Percentiles rank a stretch among this genome's conserved stretches.
phyloP scores from a whole-genome alignment of 2,329 filamentous ascomycete species.

The Ascosphaera aggregata region DNA sequence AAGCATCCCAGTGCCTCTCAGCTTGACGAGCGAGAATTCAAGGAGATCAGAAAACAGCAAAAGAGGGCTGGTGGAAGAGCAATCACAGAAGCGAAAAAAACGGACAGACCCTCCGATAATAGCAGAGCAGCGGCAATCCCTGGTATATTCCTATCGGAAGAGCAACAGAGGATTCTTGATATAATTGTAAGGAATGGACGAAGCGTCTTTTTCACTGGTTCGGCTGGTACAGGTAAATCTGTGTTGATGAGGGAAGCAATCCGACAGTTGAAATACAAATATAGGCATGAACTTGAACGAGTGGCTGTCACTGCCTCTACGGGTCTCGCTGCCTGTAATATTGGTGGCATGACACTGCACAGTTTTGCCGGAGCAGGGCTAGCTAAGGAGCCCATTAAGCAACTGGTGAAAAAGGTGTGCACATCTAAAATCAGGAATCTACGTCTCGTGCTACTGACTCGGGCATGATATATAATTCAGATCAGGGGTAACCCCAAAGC shows the following conservation, averaged over 20 bases:
- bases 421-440: not conserved
- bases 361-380: conserved; percentile 91
- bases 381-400: conserved; percentile 64
- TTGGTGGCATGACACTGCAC: conserved; percentile 85
- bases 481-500: conserved; percentile 74
- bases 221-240: conserved; percentile 89
- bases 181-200: conserved; percentile 58
- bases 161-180: conserved; percentile 65
- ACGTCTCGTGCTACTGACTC: not conserved
- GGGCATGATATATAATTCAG: conserved; percentile 8
- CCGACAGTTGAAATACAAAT: conserved; percentile 51
- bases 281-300: conserved; percentile 51
- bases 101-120: not conserved
- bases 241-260: conserved; percentile 90
- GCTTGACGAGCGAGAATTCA: conserved; percentile 12
- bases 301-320: conserved; percentile 91
- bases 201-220: conserved; percentile 96
- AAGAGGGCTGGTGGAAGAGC: conserved; percentile 21
- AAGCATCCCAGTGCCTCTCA: conserved; percentile 38
- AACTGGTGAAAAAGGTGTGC: conserved; percentile 52
- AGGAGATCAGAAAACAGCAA: conserved; percentile 40
- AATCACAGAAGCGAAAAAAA: conserved; percentile 10
- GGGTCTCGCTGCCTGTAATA: conserved; percentile 86
- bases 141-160: conserved; percentile 52
- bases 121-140: conserved; percentile 13